Evolutionary conservation across 352 stramenopile species (phyloP).

Genomic region (Phytophthora meadii): DNA sequence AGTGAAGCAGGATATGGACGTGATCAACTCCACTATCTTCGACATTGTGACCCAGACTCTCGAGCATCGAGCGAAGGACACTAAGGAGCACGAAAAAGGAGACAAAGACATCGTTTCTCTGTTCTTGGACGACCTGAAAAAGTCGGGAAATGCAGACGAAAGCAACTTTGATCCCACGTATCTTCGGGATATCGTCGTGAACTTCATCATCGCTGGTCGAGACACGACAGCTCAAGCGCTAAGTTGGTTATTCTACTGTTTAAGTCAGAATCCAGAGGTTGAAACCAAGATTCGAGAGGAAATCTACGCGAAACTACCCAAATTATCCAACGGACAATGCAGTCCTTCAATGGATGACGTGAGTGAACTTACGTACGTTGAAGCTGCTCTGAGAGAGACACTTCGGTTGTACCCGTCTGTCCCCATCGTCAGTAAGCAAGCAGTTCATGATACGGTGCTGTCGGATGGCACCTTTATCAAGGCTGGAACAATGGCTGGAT

Average conservation of each 20-base stretch:
- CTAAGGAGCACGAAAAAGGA: slow-evolving; percentile 3
- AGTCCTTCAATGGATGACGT: slow-evolving; percentile 53
- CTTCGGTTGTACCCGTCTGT: slow-evolving; percentile 75
- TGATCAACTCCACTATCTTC: slow-evolving; percentile 59
- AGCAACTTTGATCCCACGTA: slow-evolving; percentile 46
- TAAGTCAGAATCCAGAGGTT: slow-evolving; percentile 59
- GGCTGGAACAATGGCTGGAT: slow-evolving; percentile 32
- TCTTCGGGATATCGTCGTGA: slow-evolving; percentile 79
- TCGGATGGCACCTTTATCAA: slow-evolving; percentile 71
- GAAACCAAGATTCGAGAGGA: slow-evolving; percentile 56
- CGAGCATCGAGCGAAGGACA: slow-evolving; percentile 13
- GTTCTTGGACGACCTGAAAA: slow-evolving; percentile 47
- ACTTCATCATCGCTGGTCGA: slow-evolving; percentile 81
- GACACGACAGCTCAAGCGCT: slow-evolving; percentile 81
- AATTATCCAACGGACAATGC: slow-evolving; percentile 18
- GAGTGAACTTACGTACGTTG: slow-evolving; percentile 52
- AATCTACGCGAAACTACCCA: slow-evolving; percentile 37
- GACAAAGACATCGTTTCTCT: slow-evolving; percentile 55
- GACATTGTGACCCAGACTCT: slow-evolving; percentile 52
- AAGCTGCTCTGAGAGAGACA: slow-evolving; percentile 62
- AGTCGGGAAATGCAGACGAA: slow-evolving; percentile 12
- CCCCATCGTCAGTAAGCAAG: slow-evolving; percentile 43
- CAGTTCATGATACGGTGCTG: slow-evolving; percentile 31
- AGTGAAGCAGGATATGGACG: slow-evolving; percentile 42
- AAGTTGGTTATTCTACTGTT: slow-evolving; percentile 75